Conservation (phyloP, 2,329 filamentous ascomycete genomes). For the Ceratocystis destructans region DNA sequence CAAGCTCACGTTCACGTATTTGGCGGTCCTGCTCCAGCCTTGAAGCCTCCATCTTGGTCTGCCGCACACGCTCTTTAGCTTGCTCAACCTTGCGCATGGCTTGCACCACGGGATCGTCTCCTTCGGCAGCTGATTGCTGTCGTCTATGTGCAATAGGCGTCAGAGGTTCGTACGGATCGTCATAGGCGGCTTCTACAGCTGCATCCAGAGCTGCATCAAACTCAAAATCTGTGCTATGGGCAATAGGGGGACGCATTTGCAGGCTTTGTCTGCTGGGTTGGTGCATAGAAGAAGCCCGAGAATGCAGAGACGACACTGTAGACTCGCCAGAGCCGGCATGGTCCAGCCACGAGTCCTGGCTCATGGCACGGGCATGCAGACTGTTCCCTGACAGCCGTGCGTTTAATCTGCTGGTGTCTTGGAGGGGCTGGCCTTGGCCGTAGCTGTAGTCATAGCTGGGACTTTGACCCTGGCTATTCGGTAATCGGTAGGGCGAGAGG, state of each 20-base stretch:
- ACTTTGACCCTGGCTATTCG: slow-evolving; percentile 29
- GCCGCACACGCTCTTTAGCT: slow-evolving; percentile 60
- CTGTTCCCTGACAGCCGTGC: slow-evolving; percentile 14
- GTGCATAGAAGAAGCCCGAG: slow-evolving; percentile 59
- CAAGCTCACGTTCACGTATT: slow-evolving; percentile 22
- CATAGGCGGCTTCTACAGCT: slow-evolving; percentile 89
- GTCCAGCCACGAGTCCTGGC: slow-evolving; percentile 82
- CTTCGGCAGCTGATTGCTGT: slow-evolving; percentile 29
- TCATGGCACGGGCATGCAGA: slow-evolving; percentile 44
- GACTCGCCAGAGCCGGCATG: slow-evolving; percentile 81
- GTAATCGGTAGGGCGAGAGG: slow-evolving; percentile 48
- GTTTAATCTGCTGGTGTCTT: slow-evolving; percentile 21
- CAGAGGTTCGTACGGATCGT: slow-evolving; percentile 73
- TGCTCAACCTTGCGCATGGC: slow-evolving; percentile 55
- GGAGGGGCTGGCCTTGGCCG: slow-evolving; percentile 16
- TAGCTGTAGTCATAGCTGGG: slow-evolving; percentile 24
- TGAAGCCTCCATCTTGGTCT: slow-evolving; percentile 54
- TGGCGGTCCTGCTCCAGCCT: slow-evolving; percentile 39
- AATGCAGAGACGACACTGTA: slow-evolving; percentile 65
- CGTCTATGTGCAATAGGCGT: slow-evolving; percentile 31
- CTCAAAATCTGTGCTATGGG: slow-evolving; percentile 68
- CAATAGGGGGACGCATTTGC: slow-evolving; percentile 45
- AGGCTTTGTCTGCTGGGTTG: slow-evolving; percentile 15
- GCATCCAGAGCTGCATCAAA: slow-evolving; percentile 91
- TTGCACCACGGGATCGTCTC: slow-evolving; percentile 28